phyloP scores from a whole-genome alignment of 2,329 filamentous ascomycete genomes.

The Fusarium nygamai region DNA sequence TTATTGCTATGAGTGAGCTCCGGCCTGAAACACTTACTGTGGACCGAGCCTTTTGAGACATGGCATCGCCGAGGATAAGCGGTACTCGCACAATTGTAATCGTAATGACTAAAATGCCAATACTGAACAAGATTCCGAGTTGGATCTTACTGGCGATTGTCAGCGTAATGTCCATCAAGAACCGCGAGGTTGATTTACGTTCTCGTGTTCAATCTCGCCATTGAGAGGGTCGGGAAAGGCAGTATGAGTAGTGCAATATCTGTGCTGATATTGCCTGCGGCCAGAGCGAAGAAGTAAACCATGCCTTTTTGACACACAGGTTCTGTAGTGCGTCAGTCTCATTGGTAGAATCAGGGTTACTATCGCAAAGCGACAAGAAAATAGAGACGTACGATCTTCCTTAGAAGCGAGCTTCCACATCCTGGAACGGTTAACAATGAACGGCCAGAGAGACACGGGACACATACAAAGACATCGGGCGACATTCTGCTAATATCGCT shows the following conservation, averaged over 20 bases:
- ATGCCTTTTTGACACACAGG: conserved; percentile 25
- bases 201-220: conserved; percentile 8
- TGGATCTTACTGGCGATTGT: conserved; percentile 5
- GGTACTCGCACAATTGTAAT: conserved; percentile 43
- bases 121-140: conserved; percentile 38
- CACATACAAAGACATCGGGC: conserved; percentile 34
- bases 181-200: neutral
- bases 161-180: neutral
- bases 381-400: neutral
- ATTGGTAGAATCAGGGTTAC: neutral
- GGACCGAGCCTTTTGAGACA: conserved; percentile 44
- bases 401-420: conserved; percentile 9
- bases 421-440: neutral
- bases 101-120: conserved; percentile 36
- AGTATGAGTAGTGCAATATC: conserved; percentile 42
- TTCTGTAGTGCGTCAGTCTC: neutral
- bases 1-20: neutral
- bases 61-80: conserved; percentile 39
- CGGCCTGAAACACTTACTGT: conserved; percentile 19
- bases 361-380: no score
- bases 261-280: conserved; percentile 40
- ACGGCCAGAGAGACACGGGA: accelerated
- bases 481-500: conserved; percentile 39
- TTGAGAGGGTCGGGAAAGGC: conserved; percentile 40
- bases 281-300: conserved; percentile 39